Percentiles rank a stretch among this genome's conserved stretches.
phyloP scores from a whole-genome alignment of 2,329 filamentous ascomycete species.

The Tolypocladium album region DNA sequence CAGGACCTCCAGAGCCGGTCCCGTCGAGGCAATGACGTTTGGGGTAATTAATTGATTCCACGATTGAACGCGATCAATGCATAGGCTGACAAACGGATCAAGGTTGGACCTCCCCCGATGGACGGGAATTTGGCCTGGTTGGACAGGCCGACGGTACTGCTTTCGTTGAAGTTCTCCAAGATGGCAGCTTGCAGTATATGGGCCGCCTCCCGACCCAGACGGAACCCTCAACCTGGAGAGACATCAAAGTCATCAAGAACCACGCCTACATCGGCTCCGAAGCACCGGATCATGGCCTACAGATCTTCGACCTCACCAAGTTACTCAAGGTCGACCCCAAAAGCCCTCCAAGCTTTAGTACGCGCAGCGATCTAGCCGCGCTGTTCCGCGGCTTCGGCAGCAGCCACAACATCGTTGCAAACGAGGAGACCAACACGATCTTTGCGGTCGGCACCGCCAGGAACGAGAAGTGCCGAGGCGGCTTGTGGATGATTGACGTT shows the following conservation, averaged over 20 bases:
- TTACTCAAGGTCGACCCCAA: conserved; percentile 33
- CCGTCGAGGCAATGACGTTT: conserved; percentile 25
- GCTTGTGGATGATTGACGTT: conserved; percentile 45
- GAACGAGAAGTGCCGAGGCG: conserved; percentile 30
- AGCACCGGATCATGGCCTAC: conserved; percentile 43
- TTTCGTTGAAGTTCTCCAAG: conserved; percentile 34
- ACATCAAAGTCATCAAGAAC: conserved; percentile 28
- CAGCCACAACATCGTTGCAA: conserved; percentile 41
- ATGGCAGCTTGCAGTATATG: conserved; percentile 33
- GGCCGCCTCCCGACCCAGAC: conserved; percentile 35
- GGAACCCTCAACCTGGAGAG: conserved; percentile 23
- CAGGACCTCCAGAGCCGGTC: conserved; percentile 23
- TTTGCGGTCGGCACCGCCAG: conserved; percentile 31
- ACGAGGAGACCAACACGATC: conserved; percentile 32
- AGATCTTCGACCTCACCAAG: conserved; percentile 52
- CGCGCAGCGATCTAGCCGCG: conserved; percentile 21
- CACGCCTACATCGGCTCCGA: conserved; percentile 29
- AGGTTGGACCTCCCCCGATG: conserved; percentile 35
- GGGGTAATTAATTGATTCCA: conserved; percentile 10
- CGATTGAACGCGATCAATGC: not conserved
- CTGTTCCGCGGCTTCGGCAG: conserved; percentile 27
- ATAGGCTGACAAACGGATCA: not conserved
- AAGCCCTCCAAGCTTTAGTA: conserved; percentile 22
- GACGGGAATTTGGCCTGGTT: conserved; percentile 37
- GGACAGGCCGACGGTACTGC: conserved; percentile 38